phyloP scores from a whole-genome alignment of 1,139 yeast genomes.

The Hemisphaericaspora xylofermentans region DNA sequence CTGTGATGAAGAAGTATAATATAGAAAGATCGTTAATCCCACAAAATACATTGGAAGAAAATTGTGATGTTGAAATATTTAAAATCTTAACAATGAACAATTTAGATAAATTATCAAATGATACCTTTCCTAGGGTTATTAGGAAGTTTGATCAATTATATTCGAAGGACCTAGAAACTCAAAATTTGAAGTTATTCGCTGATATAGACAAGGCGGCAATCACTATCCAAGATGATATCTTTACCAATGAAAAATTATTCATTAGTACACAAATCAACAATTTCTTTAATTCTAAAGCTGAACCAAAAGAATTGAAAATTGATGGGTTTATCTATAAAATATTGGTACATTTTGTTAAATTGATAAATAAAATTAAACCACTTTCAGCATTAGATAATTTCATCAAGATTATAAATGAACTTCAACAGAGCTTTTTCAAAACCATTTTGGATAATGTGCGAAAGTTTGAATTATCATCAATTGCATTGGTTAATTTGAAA shows the following conservation, averaged over 20 bases:
- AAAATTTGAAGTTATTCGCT: slow-evolving; percentile 42
- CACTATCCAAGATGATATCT: slow-evolving; percentile 44
- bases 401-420: slow-evolving; percentile 37
- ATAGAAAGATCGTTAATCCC: slow-evolving; percentile 26
- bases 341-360: slow-evolving; percentile 43
- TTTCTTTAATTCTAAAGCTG: slow-evolving; percentile 22
- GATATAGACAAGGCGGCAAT: slow-evolving; percentile 46
- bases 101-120: slow-evolving; percentile 37
- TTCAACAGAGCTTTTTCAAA: slow-evolving; percentile 39
- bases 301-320: slow-evolving; percentile 21
- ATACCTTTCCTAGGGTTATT: slow-evolving; percentile 35
- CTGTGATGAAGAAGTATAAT: slow-evolving; percentile 43
- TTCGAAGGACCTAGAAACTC: slow-evolving; percentile 37
- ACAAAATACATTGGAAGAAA: slow-evolving; percentile 15
- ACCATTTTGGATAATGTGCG: slow-evolving; percentile 34
- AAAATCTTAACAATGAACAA: slow-evolving; percentile 49
- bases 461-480: slow-evolving; percentile 17
- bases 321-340: slow-evolving; percentile 44
- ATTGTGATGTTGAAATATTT: slow-evolving; percentile 29
- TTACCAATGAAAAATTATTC: slow-evolving; percentile 38
- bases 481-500: slow-evolving; percentile 27
- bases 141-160: slow-evolving; percentile 35
- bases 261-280: slow-evolving; percentile 29
- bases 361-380: slow-evolving; percentile 43
- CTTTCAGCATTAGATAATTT: slow-evolving; percentile 41